Evolutionary conservation across 1,284 basidiomycete species (phyloP), one percentile per base, ranked within the genome.

Genomic region (Pseudomicrostroma phylloplanum): DNA sequence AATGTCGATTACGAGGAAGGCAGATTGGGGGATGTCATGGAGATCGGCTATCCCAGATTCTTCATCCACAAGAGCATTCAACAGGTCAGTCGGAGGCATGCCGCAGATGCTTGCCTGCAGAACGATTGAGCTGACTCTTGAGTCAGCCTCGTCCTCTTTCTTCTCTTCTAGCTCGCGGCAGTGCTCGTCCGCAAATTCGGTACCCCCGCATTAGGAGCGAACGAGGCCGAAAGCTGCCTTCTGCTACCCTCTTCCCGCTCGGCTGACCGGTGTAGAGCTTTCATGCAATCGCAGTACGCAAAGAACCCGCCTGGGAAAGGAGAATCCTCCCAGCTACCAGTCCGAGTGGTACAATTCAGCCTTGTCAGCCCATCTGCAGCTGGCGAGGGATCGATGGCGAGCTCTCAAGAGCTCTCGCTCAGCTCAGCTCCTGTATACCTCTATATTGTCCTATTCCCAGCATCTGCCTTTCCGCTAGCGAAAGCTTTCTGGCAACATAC

Each of bases 401-500:
- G 51, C 51, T 54, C 51, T 15, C 13, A 21, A 19, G 51, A 54
- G 51, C 17, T 15, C 2, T 54, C 51, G 15, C 56, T 36, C n/a
- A 30, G 40, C 25, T 12, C 56, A 39, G 40, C 55, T 39, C 55
- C 36, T 1, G 39, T 67, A 26, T 19, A 55, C 9, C n/a, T 75
- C 56, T 72, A 92, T 79, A 89, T 94, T 69, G 87, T 89, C 11
- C 82, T 97, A 21, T 91, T 93, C 79, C 86, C 75, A 4, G 59
- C 87, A 4, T 81, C 82, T 13, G 82, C 86, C n/a, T 89, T 86
- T 70, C 76, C 84, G 0, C 77, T 89, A 4, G 92, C 90, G 13
- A 96, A 91, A 80, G 85, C 91, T 76, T 96, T 93, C 79, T 96
- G 94, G 92, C 93, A 97, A 74, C 93, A 97, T 76, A 88, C 89